Evolutionary conservation across 116 monocot genomes (phyloP), one percentile per base, ranked within the genome.

Genomic region (Phalaenopsis hybrid): DNA sequence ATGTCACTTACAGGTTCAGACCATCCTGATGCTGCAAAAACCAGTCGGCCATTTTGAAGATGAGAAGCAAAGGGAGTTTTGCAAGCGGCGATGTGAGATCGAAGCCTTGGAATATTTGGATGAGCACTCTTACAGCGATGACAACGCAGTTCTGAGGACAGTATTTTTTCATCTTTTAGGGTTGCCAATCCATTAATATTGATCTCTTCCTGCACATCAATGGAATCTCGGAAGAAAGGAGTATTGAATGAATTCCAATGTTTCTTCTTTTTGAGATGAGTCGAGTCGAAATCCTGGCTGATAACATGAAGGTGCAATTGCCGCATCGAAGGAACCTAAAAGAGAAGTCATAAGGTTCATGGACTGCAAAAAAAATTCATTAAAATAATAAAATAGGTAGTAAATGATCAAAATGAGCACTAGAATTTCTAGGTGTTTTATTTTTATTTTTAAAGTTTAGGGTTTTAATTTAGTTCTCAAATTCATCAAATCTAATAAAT

Each of bases 221-320:
- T 85, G 37, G 92, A 99, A 82, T 99, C 98, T 33, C 88, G 89
- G 59, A 99, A 99, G 87, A 99, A 99, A 5, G 74, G 37, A 3
- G 92, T 90, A 33, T 63, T 95, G 69, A 99, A 99, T 17, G 93
- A 95, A 69, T 95, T 99, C 93, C 95, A 99, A 46, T 99, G 95
- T 49, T 95, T 95, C 81, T 95, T 99, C 82, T 98, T 95, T 81
- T 89, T 98, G 73, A 98, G 76, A 79, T 86, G 83, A 1, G 75
- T 1, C 4, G 98, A 93, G 70, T 98, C 85, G 25, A 98, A 98
- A 80, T 98, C 98, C 88, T 98, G 98, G 84, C 98, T 98, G 81
- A 98, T 90, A 17, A 95, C 92, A 83, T 98, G 97, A 86, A 98
- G 98, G 72, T 98, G 98, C 75, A 95, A 80, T 82, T 99, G 98